These are phyloP conservation scores for Myxozyma kluyveri DNA, from an alignment of 805 yeast genomes.

Conservation along the genomic window DNA sequence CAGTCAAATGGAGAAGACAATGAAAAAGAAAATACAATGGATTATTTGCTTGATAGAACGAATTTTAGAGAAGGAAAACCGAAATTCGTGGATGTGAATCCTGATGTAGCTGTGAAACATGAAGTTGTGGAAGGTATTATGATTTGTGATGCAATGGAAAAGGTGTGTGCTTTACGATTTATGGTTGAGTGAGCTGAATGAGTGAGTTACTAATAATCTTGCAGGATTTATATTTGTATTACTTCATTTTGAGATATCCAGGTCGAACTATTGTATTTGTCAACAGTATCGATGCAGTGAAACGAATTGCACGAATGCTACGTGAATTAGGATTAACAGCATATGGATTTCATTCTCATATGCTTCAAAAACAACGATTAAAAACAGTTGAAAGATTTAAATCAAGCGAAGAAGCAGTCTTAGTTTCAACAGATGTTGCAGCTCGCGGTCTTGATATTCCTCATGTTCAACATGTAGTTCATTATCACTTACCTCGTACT, in stretches of 20 bases:
- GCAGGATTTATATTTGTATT: slow-evolving; percentile 76
- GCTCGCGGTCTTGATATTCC: slow-evolving; percentile 97
- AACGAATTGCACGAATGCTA: slow-evolving; percentile 73
- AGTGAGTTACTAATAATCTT: background rate
- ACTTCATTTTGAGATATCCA: slow-evolving; percentile 79
- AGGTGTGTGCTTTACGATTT: slow-evolving; percentile 39
- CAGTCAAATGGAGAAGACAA: slow-evolving; percentile 14
- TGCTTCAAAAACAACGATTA: slow-evolving; percentile 91
- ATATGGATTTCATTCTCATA: slow-evolving; percentile 83
- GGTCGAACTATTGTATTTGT: slow-evolving; percentile 90
- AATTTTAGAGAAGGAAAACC: slow-evolving; percentile 69
- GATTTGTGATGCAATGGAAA: slow-evolving; percentile 85
- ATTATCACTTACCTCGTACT: slow-evolving; percentile 89
- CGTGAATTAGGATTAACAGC: slow-evolving; percentile 62
- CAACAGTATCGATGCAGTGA: slow-evolving; percentile 92
- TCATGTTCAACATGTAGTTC: slow-evolving; percentile 87
- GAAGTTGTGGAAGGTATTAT: slow-evolving; percentile 79
- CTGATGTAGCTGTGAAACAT: slow-evolving; percentile 72
- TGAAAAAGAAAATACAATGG: slow-evolving; percentile 56
- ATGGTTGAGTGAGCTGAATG: background rate
- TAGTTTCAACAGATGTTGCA: slow-evolving; percentile 95
- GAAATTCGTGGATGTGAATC: slow-evolving; percentile 76
- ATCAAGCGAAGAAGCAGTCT: slow-evolving; percentile 47
- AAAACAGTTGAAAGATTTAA: slow-evolving; percentile 79
- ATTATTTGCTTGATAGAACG: slow-evolving; percentile 64